Evolutionary conservation across 164 flowering plant genomes (phyloP).

Genomic region (Euptelea pleiosperma): DNA sequence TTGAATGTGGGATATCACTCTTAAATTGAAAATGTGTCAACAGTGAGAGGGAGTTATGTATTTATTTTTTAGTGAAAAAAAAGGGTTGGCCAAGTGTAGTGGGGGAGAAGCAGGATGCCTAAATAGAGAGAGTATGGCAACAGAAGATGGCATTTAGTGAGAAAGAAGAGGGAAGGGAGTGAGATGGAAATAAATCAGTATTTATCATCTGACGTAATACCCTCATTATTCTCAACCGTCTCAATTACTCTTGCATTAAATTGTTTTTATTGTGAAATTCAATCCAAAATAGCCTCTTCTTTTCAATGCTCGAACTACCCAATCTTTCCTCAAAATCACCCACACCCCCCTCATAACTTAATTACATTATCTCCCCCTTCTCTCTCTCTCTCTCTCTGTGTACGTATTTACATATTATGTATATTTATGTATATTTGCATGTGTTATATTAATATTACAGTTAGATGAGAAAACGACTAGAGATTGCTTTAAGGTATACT

Average conservation of each 20-base stretch:
- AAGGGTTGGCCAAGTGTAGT: not conserved
- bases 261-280: slow-evolving; percentile 52
- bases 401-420: no score
- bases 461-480: slow-evolving; percentile 4
- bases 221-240: slow-evolving; percentile 79
- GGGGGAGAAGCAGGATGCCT: not conserved
- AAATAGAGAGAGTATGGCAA: slow-evolving; percentile 14
- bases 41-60: no score
- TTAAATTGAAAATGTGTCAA: no score
- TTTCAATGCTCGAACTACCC: slow-evolving; percentile 63
- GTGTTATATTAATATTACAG: not conserved
- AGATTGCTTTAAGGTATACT: slow-evolving; percentile 8
- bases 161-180: not conserved
- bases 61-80: not conserved
- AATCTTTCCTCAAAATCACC: slow-evolving; percentile 16
- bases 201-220: slow-evolving; percentile 70
- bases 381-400: slow-evolving; percentile 2
- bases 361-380: slow-evolving; percentile 9
- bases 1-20: no score
- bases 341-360: not conserved
- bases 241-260: slow-evolving; percentile 82
- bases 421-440: not conserved
- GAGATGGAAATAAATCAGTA: slow-evolving; percentile 51
- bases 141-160: slow-evolving; percentile 37
- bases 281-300: slow-evolving; percentile 25